A percentile compares a stretch with the other conserved stretches of the same genome.
phyloP scores from a whole-genome alignment of 495 filamentous ascomycete species.

The Hypoxylon trugodes region DNA sequence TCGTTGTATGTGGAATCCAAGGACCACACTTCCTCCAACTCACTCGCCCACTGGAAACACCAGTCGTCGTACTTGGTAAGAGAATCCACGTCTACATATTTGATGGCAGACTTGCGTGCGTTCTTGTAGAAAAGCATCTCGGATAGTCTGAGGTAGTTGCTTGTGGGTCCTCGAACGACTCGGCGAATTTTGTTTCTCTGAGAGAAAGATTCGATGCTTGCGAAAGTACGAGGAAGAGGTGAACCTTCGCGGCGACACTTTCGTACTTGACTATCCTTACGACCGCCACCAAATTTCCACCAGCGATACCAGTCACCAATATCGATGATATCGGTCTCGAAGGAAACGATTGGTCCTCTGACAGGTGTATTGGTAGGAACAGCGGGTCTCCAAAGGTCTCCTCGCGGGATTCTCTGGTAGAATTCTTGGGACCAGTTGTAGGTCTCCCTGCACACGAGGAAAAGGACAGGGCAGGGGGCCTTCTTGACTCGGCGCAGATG shows the following conservation, averaged over 20 bases:
- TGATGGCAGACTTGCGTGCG: not conserved
- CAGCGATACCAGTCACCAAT: not conserved
- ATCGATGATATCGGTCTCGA: not conserved
- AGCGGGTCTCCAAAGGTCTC: too few relatives aligned
- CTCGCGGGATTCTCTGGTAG: not conserved
- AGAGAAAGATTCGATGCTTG: too few relatives aligned
- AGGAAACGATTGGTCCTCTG: slow-evolving; percentile 12
- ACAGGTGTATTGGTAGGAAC: too few relatives aligned
- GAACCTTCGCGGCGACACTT: too few relatives aligned
- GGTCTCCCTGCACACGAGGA: slow-evolving; percentile 12
- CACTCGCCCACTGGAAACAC: not conserved
- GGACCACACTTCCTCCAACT: not conserved
- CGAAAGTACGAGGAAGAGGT: too few relatives aligned
- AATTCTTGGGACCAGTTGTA: not conserved
- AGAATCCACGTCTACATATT: too few relatives aligned
- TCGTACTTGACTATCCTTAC: too few relatives aligned
- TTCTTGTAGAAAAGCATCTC: slow-evolving; percentile 15
- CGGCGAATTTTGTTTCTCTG: too few relatives aligned
- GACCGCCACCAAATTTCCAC: too few relatives aligned
- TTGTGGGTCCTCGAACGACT: too few relatives aligned
- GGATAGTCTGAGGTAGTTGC: too few relatives aligned
- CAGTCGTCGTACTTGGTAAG: not conserved
- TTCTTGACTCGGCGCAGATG: not conserved
- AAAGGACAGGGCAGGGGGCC: slow-evolving; percentile 4
- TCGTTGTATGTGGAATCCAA: not conserved